Base-by-base conservation (phyloP, 352 stramenopile genomes). In the Globisporangium camurandrum region DNA sequence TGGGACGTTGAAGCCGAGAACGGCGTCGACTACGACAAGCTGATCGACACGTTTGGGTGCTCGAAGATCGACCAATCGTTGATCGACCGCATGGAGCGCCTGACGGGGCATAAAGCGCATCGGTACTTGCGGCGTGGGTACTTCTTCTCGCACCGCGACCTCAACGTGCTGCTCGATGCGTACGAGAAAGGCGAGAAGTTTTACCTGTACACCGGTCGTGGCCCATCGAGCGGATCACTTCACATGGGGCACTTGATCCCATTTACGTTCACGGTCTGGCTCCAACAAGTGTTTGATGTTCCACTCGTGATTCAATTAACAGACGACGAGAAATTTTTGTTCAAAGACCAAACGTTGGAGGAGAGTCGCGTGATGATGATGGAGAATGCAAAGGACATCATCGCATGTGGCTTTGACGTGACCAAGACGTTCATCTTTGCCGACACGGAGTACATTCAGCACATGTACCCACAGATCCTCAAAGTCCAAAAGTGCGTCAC, bases 321-420 rank as follows among this genome's bases (percentile, higher is more conserved):
- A 4, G 97, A 99, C 67, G 97, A 99, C 69, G 97, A 99, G 66
- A 99, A 99, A 74, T 99, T 99, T 59, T 64, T 99, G 10, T 99
- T 98, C 75, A 99, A 99, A 74, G 94, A 98, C 57, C 81, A 95
- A 60, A 93, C 85, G 49, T 66, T 95, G 22, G 83, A 86, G 51
- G 78, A 96, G 59, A 91, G 77, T 56, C 79, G 95, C 44, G 58
- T 82, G 27, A 93, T 99, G 66, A 98, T 96, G 46, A 95, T 92
- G 54, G 95, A 99, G 67, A 99, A 99, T 80, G 95, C 96, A 42
- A 98, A 99, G 63, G 97, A 99, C 74, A 99, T 99, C 64, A 99
- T 99, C 59, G 97, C 97, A 1, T 99, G 96, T 63, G 92, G 90
- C 37, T 98, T 98, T 55, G 84, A 98, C 64, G 67, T 86, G 36